A percentile compares a stretch with the other conserved stretches of the same genome.
Conservation (phyloP, 192 early-diverging fungal genomes). For the Podila verticillata region DNA sequence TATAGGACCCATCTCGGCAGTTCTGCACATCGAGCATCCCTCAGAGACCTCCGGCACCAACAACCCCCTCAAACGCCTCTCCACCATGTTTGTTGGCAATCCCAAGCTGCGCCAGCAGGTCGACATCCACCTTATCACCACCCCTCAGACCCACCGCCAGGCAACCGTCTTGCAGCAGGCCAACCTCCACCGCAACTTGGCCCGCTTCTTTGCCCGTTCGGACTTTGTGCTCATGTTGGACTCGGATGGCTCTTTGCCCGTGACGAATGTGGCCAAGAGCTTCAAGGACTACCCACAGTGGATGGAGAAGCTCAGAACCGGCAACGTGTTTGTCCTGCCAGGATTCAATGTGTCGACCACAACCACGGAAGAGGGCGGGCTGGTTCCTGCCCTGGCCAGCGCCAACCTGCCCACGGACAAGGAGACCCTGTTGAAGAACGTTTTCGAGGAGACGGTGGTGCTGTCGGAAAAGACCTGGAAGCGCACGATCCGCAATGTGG, state of each 20-base stretch:
- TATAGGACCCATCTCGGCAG: slow-evolving; percentile 62
- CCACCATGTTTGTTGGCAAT: slow-evolving; percentile 46
- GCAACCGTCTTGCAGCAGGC: slow-evolving; percentile 40
- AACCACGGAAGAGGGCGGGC: slow-evolving; percentile 2
- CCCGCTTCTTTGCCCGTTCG: slow-evolving; percentile 61
- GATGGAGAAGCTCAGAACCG: slow-evolving; percentile 52
- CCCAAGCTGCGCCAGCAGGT: slow-evolving; percentile 51
- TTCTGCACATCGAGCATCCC: slow-evolving; percentile 53
- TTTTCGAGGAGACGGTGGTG: slow-evolving; percentile 42
- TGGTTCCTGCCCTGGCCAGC: slow-evolving; percentile 17
- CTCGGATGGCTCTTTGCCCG: slow-evolving; percentile 52
- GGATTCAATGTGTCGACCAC: slow-evolving; percentile 55
- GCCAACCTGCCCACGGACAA: slow-evolving; percentile 50
- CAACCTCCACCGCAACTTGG: slow-evolving; percentile 64
- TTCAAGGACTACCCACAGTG: slow-evolving; percentile 46
- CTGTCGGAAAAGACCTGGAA: slow-evolving; percentile 66
- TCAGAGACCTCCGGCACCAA: slow-evolving; percentile 10
- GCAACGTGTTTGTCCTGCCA: slow-evolving; percentile 63
- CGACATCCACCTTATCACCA: slow-evolving; percentile 59
- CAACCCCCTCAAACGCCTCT: slow-evolving; percentile 27
- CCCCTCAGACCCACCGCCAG: slow-evolving; percentile 36
- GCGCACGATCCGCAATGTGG: slow-evolving; percentile 57
- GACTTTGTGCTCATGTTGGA: slow-evolving; percentile 60
- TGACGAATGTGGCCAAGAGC: slow-evolving; percentile 49
- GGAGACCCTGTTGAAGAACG: slow-evolving; percentile 27